Evolutionary conservation across 192 early-diverging fungal species (phyloP).

Genomic region (Spinellus fusiger): DNA sequence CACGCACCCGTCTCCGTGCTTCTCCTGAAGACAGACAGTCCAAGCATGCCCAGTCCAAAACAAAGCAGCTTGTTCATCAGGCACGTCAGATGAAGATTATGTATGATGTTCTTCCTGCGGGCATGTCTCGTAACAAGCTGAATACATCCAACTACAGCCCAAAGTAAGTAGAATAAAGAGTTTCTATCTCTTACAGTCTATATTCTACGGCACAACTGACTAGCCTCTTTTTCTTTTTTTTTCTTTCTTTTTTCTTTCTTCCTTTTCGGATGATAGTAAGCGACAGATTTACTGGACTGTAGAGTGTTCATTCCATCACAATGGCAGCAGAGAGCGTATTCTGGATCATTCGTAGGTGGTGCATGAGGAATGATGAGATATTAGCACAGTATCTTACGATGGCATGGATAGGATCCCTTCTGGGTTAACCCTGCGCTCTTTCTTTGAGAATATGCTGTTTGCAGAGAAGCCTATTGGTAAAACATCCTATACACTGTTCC

Average conservation of each 20-base stretch:
- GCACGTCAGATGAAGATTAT: slow-evolving; percentile 33
- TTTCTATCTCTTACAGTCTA: slow-evolving; percentile 3
- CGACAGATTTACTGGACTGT: slow-evolving; percentile 43
- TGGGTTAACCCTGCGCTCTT: slow-evolving; percentile 8
- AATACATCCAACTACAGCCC: slow-evolving; percentile 47
- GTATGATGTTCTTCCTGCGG: slow-evolving; percentile 43
- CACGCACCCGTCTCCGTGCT: slow-evolving; percentile 38
- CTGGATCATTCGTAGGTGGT: slow-evolving; percentile 28
- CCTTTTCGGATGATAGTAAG: too few relatives aligned
- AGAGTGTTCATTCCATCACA: slow-evolving; percentile 33
- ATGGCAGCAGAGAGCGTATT: slow-evolving; percentile 10
- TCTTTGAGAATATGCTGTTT: slow-evolving; percentile 22
- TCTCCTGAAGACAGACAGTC: slow-evolving; percentile 5
- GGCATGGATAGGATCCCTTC: slow-evolving; percentile 10
- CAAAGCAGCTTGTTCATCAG: slow-evolving; percentile 32
- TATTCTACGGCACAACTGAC: not conserved
- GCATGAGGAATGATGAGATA: not conserved
- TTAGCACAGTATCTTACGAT: not conserved
- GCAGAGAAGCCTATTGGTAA: slow-evolving; percentile 12
- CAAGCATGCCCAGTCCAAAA: slow-evolving; percentile 7
- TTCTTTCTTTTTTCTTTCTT: not conserved
- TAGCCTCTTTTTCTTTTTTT: not conserved
- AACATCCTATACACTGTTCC: slow-evolving; percentile 8
- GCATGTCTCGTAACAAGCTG: slow-evolving; percentile 49
- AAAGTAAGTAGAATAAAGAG: slow-evolving; percentile 29